Evolutionary conservation across 306 rosid species (phyloP), one percentile per base, ranked within the genome.

Genomic region (Rubus idaeus): DNA sequence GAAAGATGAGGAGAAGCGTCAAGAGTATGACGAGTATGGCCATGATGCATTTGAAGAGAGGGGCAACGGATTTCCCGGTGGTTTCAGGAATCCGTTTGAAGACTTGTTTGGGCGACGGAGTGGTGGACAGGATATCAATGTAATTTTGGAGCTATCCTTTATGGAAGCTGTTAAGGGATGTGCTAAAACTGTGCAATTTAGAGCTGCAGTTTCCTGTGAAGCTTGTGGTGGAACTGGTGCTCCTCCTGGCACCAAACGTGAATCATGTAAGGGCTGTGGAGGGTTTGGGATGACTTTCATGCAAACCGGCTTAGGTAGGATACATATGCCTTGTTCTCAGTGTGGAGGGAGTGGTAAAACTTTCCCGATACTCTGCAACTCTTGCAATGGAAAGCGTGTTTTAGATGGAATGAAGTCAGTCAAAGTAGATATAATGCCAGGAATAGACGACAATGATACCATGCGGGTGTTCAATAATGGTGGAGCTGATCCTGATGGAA

Each of bases 121-220:
- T 63, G 97, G 97, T 39, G 96, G 96, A 40, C 86, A 87, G 81
- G 98, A 94, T 87, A 87, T 91, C 82, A 88, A 88, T 92, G 86
- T 85, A 75, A 62, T 74, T 49, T 63, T 95, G 82, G 99, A 95
- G 75, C 77, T 95, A 68, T 90, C 97, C 79, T 95, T 95, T 77
- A 95, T 85, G 97, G 99, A 95, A 81, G 96, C 98, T 77, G 91
- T 94, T 60, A 93, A 87, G 74, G 98, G 98, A 67, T 90, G 96
- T 84, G 49, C 87, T 52, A 91, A 94, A 89, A 91, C 78, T 41
- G 77, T 91, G 82, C 51, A 91, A 63, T 93, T 87, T 86, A 82
- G 83, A 68, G 89, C 97, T 20, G 91, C 91, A 20, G 66, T 88
- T 80, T 84, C 87, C 20, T 94, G 98, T 81, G 88, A 88, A 78